Evolutionary conservation across 2,329 filamentous ascomycete genomes (phyloP), one percentile per base, ranked within the genome.

Genomic region (Drechslerella coelobrocha): DNA sequence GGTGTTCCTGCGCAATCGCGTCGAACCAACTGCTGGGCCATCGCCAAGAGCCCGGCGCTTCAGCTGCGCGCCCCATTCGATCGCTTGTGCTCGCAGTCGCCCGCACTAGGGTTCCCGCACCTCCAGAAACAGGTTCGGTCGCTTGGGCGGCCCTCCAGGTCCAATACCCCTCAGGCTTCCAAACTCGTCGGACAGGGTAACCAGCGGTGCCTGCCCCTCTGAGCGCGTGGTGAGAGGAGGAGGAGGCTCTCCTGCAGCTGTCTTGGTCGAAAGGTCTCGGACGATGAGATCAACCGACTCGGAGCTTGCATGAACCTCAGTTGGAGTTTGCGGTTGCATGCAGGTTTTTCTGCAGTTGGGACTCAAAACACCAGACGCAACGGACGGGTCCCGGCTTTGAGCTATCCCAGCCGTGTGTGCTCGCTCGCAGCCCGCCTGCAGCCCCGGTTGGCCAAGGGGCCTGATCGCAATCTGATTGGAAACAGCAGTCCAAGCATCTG

Each of bases 61-160:
- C 61, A 50, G 59, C 65, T 62, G 51, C 52, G 41, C 47, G 54
- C 52, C 57, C 54, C 54, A 69, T 69, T 69, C 65, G 65, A 69
- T 62, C 65, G 57, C 17, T 43, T 21, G 47, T 45, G 2, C 19
- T 26, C 57, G 47, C 51, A 53, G 57, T 26, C 50, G 29, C 63
- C 61, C 51, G 59, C 63, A 68, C 55, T 61, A 68, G 31, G 50
- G 51, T 61, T 61, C 63, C 63, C 56, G 56, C 56, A 53, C 56
- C 63, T 61, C 57, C 57, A 69, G 61, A 27, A 52, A 26, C 27
- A 34, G n/a, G 34, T 48, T 19, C 23, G 7, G 41, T 61, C 56
- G 63, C 57, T 61, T 54, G 37, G 17, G 29, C 26, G 51, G 47
- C 47, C 52, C 34, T 52, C 52, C 37, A 62, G 57, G 53, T 62